Percentiles rank a stretch among this genome's conserved stretches.
Evolutionary conservation across 306 rosid species (phyloP).

Genomic region (Cucurbita argyrosperma): DNA sequence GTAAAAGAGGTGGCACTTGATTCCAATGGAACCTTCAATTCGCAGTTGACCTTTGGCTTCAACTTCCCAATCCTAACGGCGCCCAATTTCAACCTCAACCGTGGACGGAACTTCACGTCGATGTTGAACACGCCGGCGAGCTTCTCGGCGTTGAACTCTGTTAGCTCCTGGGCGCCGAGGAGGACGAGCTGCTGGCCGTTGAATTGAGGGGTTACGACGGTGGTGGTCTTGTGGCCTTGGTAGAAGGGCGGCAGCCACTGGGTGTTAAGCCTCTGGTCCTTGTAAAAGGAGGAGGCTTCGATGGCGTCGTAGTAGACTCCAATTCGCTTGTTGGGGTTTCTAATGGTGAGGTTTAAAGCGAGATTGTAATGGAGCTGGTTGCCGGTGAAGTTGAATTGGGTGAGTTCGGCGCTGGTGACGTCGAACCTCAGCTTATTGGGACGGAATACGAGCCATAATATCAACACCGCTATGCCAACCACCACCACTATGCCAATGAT

Average conservation of each 20-base stretch:
- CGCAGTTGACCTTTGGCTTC: constrained; percentile 47
- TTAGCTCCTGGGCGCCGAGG: constrained; percentile 4
- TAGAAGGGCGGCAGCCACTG: constrained; percentile 17
- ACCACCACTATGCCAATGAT: constrained; percentile 2
- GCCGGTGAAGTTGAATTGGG: constrained; percentile 22
- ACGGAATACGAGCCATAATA: constrained; percentile 34
- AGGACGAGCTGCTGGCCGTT: constrained; percentile 13
- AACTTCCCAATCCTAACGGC: constrained; percentile 24
- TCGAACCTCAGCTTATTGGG: constrained; percentile 35
- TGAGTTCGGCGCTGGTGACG: constrained; percentile 35
- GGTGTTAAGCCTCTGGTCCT: constrained; percentile 19
- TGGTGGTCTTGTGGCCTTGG: constrained; percentile 36
- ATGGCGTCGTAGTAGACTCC: constrained; percentile 32
- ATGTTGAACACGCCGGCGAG: constrained; percentile 16
- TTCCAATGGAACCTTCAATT: constrained; percentile 35
- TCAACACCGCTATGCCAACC: not conserved
- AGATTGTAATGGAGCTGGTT: constrained; percentile 15
- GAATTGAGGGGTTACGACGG: constrained; percentile 10
- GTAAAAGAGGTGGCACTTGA: constrained; percentile 1
- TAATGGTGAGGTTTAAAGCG: constrained; percentile 15
- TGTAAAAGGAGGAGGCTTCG: constrained; percentile 22
- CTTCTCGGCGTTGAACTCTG: constrained; percentile 12
- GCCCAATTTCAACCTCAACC: constrained; percentile 28
- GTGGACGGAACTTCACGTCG: constrained; percentile 19
- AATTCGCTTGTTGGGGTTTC: constrained; percentile 41